phyloP scores from a whole-genome alignment of 257 asterid species.

The Ballota nigra region DNA sequence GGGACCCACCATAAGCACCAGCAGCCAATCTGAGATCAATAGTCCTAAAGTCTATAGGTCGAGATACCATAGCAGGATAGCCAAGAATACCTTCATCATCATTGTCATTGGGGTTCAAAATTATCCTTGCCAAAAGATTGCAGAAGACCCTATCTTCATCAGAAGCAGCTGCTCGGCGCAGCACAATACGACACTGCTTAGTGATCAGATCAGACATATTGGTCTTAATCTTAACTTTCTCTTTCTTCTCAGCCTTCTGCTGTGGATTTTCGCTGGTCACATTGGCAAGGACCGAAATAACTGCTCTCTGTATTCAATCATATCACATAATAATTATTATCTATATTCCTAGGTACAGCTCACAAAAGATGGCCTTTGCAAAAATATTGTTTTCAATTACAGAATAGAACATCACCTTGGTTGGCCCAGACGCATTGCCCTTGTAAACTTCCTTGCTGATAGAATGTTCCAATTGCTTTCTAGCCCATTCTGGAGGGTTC shows the following conservation, averaged over 20 bases:
- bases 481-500: constrained; percentile 95
- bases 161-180: constrained; percentile 63
- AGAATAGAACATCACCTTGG: constrained; percentile 64
- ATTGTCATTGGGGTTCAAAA: constrained; percentile 61
- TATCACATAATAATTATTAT: constrained; percentile 12
- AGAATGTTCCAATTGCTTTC: constrained; percentile 65
- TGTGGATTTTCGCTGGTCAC: constrained; percentile 51
- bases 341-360: background rate
- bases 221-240: constrained; percentile 47
- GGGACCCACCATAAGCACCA: constrained; percentile 87
- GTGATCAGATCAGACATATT: constrained; percentile 60
- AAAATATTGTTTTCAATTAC: constrained; percentile 5
- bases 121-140: constrained; percentile 77
- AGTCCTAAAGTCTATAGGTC: constrained; percentile 89
- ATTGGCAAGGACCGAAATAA: constrained; percentile 64
- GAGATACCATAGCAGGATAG: constrained; percentile 87
- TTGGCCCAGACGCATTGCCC: constrained; percentile 99
- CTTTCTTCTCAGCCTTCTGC: constrained; percentile 70
- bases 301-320: constrained; percentile 75
- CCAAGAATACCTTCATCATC: constrained; percentile 91
- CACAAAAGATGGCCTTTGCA: background rate
- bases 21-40: constrained; percentile 90
- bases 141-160: constrained; percentile 84
- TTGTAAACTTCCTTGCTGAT: constrained; percentile 96
- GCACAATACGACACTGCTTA: constrained; percentile 85